Percentiles rank a stretch among this genome's conserved stretches.
phyloP scores from a whole-genome alignment of 495 filamentous ascomycete species.

The Aspergillus egyptiacus region DNA sequence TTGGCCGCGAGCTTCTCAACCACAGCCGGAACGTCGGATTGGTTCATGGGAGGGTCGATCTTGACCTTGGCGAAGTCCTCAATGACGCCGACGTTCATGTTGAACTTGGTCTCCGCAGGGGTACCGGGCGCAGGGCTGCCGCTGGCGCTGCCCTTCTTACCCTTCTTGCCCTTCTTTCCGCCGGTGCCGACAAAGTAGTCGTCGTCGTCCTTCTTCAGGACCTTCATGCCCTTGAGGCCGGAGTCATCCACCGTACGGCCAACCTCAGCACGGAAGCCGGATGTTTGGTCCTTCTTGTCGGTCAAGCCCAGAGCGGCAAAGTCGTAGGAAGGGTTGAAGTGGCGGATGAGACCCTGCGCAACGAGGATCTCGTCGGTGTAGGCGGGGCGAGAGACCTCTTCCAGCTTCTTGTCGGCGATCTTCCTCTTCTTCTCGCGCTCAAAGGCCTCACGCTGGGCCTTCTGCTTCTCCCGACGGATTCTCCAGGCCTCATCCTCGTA shows the following conservation, averaged over 20 bases:
- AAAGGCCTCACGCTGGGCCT: slow-evolving; percentile 69
- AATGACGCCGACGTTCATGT: slow-evolving; percentile 79
- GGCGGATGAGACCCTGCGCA: slow-evolving; percentile 76
- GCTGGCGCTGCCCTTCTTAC: slow-evolving; percentile 58
- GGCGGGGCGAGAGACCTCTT: slow-evolving; percentile 83
- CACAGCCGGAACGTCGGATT: slow-evolving; percentile 67
- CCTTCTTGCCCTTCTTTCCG: slow-evolving; percentile 92
- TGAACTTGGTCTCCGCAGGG: slow-evolving; percentile 61
- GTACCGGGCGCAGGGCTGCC: slow-evolving; percentile 40
- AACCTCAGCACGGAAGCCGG: slow-evolving; percentile 68
- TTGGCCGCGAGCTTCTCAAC: slow-evolving; percentile 88
- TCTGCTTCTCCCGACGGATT: slow-evolving; percentile 69
- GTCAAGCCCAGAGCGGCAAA: slow-evolving; percentile 51
- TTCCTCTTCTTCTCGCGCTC: slow-evolving; percentile 71
- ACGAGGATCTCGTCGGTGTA: slow-evolving; percentile 87
- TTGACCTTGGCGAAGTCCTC: slow-evolving; percentile 80
- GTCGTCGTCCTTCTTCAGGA: slow-evolving; percentile 81
- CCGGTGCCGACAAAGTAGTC: slow-evolving; percentile 75
- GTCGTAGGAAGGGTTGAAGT: slow-evolving; percentile 77
- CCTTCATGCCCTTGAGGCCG: slow-evolving; percentile 67
- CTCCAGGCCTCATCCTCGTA: slow-evolving; percentile 76
- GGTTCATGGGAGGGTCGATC: slow-evolving; percentile 79
- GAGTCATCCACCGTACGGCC: slow-evolving; percentile 75
- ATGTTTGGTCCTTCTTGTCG: slow-evolving; percentile 60
- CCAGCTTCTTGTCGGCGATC: slow-evolving; percentile 75